Percentiles rank a stretch among this genome's conserved stretches.
phyloP scores from a whole-genome alignment of 768 basidiomycete genomes.

The Mycena pura region DNA sequence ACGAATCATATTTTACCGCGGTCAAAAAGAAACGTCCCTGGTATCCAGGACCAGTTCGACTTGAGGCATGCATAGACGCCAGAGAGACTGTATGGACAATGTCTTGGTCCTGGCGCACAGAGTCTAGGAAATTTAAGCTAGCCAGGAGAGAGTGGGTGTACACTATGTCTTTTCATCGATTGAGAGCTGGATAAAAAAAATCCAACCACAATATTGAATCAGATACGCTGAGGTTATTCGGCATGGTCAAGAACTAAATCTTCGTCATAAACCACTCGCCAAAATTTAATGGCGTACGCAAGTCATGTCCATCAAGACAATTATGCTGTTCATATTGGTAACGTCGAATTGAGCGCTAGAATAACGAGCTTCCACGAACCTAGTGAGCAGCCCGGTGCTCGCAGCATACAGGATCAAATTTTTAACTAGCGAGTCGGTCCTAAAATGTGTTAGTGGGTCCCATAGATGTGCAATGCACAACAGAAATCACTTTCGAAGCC shows the following conservation, averaged over 20 bases:
- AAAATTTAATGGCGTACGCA: not conserved
- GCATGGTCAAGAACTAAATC: constrained; percentile 15
- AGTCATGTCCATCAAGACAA: constrained; percentile 16
- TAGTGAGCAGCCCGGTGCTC: constrained; percentile 49
- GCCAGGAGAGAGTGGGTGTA: constrained; percentile 49
- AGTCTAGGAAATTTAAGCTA: constrained; percentile 17
- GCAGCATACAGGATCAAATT: constrained; percentile 54
- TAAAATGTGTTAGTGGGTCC: constrained; percentile 16
- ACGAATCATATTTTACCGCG: no score
- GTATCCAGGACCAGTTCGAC: no score
- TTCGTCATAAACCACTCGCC: no score
- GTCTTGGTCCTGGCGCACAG: not conserved
- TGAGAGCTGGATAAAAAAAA: constrained; percentile 26
- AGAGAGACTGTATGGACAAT: not conserved
- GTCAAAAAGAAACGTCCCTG: no score
- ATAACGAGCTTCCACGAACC: constrained; percentile 35
- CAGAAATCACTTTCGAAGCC: not conserved
- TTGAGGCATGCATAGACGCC: not conserved
- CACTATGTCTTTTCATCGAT: constrained; percentile 29
- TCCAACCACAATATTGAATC: constrained; percentile 50
- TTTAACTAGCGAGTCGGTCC: constrained; percentile 53
- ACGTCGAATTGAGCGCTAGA: not conserved
- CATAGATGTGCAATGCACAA: no score
- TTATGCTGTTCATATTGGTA: not conserved
- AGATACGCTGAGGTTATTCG: constrained; percentile 1